Percentiles rank a stretch among this genome's conserved stretches.
Conservation (phyloP, 306 rosid species). For the Ammopiptanthus mongolicus region DNA sequence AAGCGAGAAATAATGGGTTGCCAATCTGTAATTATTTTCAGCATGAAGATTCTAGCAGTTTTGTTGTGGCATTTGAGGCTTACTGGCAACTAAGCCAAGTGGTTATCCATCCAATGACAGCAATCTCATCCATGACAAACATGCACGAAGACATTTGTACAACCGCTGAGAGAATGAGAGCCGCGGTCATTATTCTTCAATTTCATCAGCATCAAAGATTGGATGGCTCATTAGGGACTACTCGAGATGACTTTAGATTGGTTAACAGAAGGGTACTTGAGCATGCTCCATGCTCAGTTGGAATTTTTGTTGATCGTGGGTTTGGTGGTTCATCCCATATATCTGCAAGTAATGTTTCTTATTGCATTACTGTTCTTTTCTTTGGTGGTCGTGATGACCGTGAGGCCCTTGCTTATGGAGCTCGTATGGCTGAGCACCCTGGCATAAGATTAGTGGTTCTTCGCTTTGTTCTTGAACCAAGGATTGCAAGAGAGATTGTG, state of each 20-base stretch:
- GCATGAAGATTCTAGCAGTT: slow-evolving; percentile 34
- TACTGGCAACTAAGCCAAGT: slow-evolving; percentile 65
- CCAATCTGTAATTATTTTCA: slow-evolving; percentile 65
- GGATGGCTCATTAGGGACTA: slow-evolving; percentile 57
- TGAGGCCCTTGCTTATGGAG: slow-evolving; percentile 77
- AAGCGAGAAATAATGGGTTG: slow-evolving; percentile 69
- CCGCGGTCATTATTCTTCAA: slow-evolving; percentile 72
- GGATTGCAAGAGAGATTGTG: slow-evolving; percentile 25
- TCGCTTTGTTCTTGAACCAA: slow-evolving; percentile 43
- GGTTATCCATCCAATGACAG: slow-evolving; percentile 68
- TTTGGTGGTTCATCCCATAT: slow-evolving; percentile 76
- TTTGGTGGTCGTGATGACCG: slow-evolving; percentile 86
- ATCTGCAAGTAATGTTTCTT: slow-evolving; percentile 68
- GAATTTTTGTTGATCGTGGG: slow-evolving; percentile 77
- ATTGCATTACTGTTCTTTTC: slow-evolving; percentile 50
- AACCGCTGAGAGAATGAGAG: slow-evolving; percentile 62
- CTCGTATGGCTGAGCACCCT: slow-evolving; percentile 82
- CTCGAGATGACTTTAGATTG: slow-evolving; percentile 46
- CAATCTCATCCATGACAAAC: slow-evolving; percentile 58
- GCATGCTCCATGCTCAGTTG: slow-evolving; percentile 81
- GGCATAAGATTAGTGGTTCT: slow-evolving; percentile 58
- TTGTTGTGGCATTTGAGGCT: slow-evolving; percentile 71
- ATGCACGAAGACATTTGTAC: slow-evolving; percentile 81
- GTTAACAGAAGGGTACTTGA: slow-evolving; percentile 70
- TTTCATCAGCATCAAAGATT: slow-evolving; percentile 81